Evolutionary conservation across 2,329 filamentous ascomycete genomes (phyloP).

Genomic region (Verticillium alfalfae): DNA sequence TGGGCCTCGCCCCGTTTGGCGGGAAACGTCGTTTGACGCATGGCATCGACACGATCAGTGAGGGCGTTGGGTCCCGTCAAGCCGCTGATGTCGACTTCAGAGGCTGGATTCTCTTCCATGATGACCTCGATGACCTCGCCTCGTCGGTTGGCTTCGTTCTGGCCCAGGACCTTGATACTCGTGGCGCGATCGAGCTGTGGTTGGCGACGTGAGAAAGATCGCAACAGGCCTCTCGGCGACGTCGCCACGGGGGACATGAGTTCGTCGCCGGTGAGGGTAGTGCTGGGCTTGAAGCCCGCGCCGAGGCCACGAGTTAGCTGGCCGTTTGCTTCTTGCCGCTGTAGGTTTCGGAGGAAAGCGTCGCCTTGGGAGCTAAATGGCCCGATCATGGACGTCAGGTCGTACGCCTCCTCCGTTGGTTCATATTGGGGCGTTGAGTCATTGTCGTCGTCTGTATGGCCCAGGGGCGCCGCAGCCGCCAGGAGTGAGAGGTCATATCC

Average conservation of each 20-base stretch:
- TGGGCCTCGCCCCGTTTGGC: constrained; percentile 30
- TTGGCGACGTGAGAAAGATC: not conserved
- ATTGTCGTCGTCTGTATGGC: constrained; percentile 17
- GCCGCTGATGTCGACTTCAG: constrained; percentile 45
- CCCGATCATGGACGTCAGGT: constrained; percentile 39
- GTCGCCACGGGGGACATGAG: constrained; percentile 32
- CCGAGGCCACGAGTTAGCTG: constrained; percentile 55
- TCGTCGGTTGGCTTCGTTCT: constrained; percentile 54
- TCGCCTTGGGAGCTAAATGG: constrained; percentile 36
- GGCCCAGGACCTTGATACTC: constrained; percentile 44
- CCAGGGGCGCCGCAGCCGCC: constrained; percentile 32
- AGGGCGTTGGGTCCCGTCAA: constrained; percentile 36
- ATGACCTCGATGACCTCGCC: constrained; percentile 57
- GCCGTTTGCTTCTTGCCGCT: constrained; percentile 49
- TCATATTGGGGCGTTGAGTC: constrained; percentile 7
- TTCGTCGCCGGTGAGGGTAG: constrained; percentile 43
- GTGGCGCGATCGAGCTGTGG: constrained; percentile 21
- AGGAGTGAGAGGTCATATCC: constrained; percentile 38
- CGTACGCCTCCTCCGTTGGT: constrained; percentile 25
- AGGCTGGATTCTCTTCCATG: constrained; percentile 29
- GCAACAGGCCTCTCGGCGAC: constrained; percentile 18
- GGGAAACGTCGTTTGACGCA: constrained; percentile 31
- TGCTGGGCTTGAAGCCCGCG: constrained; percentile 42
- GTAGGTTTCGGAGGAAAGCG: constrained; percentile 37
- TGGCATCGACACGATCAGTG: constrained; percentile 17